phyloP scores from a whole-genome alignment of 495 filamentous ascomycete species.

The Sordaria brevicollis region DNA sequence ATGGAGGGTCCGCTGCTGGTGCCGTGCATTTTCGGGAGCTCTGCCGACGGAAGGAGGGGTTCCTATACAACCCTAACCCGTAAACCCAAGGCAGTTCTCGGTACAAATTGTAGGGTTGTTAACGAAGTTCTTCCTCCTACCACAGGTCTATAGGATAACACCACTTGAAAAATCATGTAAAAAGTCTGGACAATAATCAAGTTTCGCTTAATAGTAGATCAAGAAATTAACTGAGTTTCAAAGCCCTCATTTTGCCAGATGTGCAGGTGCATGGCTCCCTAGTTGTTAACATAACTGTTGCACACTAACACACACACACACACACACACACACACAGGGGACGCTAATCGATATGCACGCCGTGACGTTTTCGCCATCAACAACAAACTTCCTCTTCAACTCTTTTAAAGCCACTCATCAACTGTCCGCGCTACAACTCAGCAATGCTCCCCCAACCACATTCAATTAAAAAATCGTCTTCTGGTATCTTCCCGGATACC shows the following conservation, averaged over 20 bases:
- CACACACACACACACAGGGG: neutral
- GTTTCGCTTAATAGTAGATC: no score
- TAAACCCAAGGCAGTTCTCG: neutral
- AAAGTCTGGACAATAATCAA: no score
- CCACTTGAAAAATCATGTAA: no score
- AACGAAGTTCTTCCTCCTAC: neutral
- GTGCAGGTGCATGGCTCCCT: no score
- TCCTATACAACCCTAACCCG: neutral
- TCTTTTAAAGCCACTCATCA: neutral
- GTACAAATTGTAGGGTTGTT: neutral
- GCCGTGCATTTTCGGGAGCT: neutral
- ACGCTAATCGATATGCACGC: neutral
- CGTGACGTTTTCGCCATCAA: neutral
- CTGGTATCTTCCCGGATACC: neutral
- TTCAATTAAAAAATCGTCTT: neutral
- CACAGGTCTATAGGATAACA: no score
- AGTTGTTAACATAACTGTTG: neutral
- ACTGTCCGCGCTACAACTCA: neutral
- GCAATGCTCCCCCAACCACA: neutral
- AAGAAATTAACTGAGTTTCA: no score
- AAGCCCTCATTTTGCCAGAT: no score
- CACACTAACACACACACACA: neutral
- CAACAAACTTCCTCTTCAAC: neutral
- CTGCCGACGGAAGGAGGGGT: neutral
- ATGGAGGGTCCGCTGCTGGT: neutral